Evolutionary conservation across 805 yeast species (phyloP).

Genomic region (Yarrowia alimentaria): DNA sequence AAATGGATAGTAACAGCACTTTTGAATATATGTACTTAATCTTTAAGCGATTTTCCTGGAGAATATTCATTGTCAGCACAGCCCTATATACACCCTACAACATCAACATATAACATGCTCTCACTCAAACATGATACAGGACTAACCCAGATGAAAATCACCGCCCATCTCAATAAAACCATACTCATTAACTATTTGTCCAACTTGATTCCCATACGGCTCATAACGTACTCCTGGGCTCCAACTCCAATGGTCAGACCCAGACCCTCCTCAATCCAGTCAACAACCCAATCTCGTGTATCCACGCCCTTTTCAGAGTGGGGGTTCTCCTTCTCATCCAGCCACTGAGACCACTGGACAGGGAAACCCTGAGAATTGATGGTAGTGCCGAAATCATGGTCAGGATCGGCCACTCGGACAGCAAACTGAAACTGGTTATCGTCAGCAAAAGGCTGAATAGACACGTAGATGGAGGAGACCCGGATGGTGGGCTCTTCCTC

Average conservation of each 20-base stretch:
- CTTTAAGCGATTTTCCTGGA: no score
- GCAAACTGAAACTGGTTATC: constrained; percentile 61
- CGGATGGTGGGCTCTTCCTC: constrained; percentile 35
- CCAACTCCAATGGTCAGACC: constrained; percentile 76
- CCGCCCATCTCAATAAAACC: no score
- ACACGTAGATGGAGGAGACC: constrained; percentile 63
- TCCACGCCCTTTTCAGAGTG: constrained; percentile 53
- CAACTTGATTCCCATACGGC: constrained; percentile 68
- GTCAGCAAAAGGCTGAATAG: constrained; percentile 58
- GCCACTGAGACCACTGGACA: constrained; percentile 87
- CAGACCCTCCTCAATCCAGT: constrained; percentile 78
- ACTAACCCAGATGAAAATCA: no score
- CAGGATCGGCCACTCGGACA: constrained; percentile 70
- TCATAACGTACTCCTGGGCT: constrained; percentile 87
- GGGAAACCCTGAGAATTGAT: constrained; percentile 91
- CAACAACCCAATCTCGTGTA: constrained; percentile 78
- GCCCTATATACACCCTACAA: no score
- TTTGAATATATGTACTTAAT: no score
- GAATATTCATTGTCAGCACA: no score
- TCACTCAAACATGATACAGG: no score
- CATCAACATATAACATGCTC: no score
- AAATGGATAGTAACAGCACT: no score
- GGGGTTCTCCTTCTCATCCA: constrained; percentile 47
- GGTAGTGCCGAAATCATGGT: constrained; percentile 69
- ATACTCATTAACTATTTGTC: background rate